Evolutionary conservation across 164 flowering plant genomes (phyloP).

Genomic region (Kalanchoe fedtschenkoi): DNA sequence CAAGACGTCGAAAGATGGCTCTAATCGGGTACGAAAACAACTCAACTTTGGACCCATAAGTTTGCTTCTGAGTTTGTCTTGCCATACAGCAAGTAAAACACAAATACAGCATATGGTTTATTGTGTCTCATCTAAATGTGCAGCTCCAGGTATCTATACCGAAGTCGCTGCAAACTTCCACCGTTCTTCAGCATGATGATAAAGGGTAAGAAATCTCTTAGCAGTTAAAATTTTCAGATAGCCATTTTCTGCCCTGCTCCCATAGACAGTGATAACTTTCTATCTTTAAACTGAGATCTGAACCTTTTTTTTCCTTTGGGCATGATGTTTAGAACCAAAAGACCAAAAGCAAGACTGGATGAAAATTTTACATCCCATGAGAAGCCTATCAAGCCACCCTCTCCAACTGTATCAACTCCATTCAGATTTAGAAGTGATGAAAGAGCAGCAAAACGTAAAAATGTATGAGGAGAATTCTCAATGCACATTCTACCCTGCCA

Average conservation of each 20-base stretch:
- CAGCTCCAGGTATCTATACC: not conserved
- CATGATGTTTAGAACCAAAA: not conserved
- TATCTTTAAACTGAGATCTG: not conserved
- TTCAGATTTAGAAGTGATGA: constrained; percentile 81
- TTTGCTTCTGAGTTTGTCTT: not conserved
- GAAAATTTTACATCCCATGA: not conserved
- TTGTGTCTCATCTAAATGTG: not conserved
- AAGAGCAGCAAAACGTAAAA: constrained; percentile 75
- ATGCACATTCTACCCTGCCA: not conserved
- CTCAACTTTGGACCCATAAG: not conserved
- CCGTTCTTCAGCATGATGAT: not conserved
- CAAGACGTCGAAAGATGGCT: not conserved
- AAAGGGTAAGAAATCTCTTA: not conserved
- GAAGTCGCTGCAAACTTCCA: not conserved
- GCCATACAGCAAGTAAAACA: not conserved
- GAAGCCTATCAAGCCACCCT: constrained; percentile 18
- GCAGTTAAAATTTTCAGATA: not conserved
- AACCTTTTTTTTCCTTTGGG: not conserved
- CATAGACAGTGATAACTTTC: not conserved
- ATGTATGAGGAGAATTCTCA: constrained; percentile 30
- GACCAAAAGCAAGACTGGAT: not conserved
- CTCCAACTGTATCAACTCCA: constrained; percentile 30
- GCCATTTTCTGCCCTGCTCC: no score
- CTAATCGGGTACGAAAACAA: not conserved
- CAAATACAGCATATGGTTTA: not conserved